A percentile compares a stretch with the other conserved stretches of the same genome.
phyloP scores from a whole-genome alignment of 805 yeast species.

The Hagleromyces aurorensis region DNA sequence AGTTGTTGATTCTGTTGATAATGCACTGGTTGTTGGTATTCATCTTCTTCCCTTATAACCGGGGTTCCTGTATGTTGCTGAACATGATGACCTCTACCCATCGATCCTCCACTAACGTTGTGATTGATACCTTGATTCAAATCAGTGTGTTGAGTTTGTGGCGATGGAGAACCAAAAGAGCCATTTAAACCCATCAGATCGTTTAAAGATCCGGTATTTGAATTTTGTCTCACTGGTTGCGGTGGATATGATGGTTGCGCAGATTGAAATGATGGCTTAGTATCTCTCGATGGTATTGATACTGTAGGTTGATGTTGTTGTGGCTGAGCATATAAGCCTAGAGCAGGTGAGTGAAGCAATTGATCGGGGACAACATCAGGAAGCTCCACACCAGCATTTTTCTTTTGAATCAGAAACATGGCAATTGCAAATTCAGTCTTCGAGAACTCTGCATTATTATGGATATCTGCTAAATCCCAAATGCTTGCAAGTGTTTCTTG shows the following conservation, averaged over 20 bases:
- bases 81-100: slow-evolving; percentile 3
- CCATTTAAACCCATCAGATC: slow-evolving; percentile 58
- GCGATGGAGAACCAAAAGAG: slow-evolving; percentile 39
- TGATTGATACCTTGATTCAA: slow-evolving; percentile 5
- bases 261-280: slow-evolving; percentile 30
- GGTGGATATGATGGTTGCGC: slow-evolving; percentile 10
- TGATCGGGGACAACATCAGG: slow-evolving; percentile 73
- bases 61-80: slow-evolving; percentile 8
- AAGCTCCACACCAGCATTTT: slow-evolving; percentile 64
- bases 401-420: slow-evolving; percentile 84
- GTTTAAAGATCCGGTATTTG: slow-evolving; percentile 45
- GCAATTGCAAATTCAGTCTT: slow-evolving; percentile 86
- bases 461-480: slow-evolving; percentile 92
- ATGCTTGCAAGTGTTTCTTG: slow-evolving; percentile 80
- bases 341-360: slow-evolving; percentile 36
- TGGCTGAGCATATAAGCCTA: slow-evolving; percentile 21
- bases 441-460: slow-evolving; percentile 75
- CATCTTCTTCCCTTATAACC: slow-evolving; percentile 10
- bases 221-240: slow-evolving; percentile 12
- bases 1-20: slow-evolving; percentile 28
- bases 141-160: slow-evolving; percentile 7
- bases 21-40: slow-evolving; percentile 5
- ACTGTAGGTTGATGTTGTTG: slow-evolving; percentile 18
- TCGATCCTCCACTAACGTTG: slow-evolving; percentile 1
- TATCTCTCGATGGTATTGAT: slow-evolving; percentile 32